Evolutionary conservation across 495 filamentous ascomycete species (phyloP).

Genomic region (Penicillium bovifimosum): DNA sequence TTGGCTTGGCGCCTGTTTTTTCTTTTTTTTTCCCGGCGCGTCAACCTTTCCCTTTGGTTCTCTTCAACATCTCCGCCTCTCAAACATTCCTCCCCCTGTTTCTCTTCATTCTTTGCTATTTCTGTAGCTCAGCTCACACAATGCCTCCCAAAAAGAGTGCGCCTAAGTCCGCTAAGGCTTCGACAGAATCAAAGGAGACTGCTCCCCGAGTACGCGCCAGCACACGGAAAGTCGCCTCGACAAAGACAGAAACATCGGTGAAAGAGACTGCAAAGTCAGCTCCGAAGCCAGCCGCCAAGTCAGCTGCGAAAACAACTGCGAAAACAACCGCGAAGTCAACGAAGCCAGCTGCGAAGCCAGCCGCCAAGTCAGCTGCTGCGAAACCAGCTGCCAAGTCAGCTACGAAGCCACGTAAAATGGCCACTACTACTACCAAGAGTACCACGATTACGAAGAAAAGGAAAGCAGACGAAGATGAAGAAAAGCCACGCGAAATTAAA

Average conservation of each 20-base stretch:
- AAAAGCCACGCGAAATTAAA: slow-evolving; percentile 22
- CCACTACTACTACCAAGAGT: slow-evolving; percentile 9
- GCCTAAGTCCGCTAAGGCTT: slow-evolving; percentile 11
- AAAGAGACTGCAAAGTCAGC: not conserved
- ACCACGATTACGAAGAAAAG: slow-evolving; percentile 34
- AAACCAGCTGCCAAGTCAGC: slow-evolving; percentile 6
- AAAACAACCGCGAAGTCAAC: slow-evolving; percentile 6
- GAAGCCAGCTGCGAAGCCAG: slow-evolving; percentile 1
- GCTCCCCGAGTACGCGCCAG: not conserved
- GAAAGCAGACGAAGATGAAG: slow-evolving; percentile 32
- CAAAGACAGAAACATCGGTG: slow-evolving; percentile 7
- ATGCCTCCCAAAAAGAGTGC: slow-evolving; percentile 37
- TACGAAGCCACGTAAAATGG: slow-evolving; percentile 7
- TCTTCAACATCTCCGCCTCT: slow-evolving; percentile 1
- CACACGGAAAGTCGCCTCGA: not conserved
- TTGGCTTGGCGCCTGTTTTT: slow-evolving; percentile 10
- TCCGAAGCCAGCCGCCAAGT: not conserved
- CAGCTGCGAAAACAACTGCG: slow-evolving; percentile 10
- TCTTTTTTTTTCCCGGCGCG: slow-evolving; percentile 4
- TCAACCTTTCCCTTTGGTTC: slow-evolving; percentile 6
- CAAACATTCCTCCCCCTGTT: slow-evolving; percentile 10
- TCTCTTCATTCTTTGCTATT: slow-evolving; percentile 2
- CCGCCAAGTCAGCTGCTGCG: slow-evolving; percentile 5
- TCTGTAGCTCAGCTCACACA: slow-evolving; percentile 7
- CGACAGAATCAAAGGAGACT: not conserved